phyloP scores from a whole-genome alignment of 495 filamentous ascomycete species.

The Hapsidospora chrysogenum region DNA sequence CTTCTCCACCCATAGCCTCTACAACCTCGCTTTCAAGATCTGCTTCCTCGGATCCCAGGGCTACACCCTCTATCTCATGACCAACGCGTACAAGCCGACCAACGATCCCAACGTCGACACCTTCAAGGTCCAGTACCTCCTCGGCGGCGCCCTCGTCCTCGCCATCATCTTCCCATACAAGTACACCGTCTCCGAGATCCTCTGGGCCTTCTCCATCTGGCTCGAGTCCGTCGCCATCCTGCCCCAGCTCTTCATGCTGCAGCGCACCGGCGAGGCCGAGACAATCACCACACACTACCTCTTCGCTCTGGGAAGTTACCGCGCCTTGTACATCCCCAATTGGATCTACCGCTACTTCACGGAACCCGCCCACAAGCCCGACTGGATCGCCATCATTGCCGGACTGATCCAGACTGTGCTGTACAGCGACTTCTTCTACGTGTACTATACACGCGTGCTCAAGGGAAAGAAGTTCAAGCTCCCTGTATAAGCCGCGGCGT shows the following conservation, averaged over 20 bases:
- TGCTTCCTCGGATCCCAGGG: conserved; percentile 78
- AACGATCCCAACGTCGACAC: conserved; percentile 92
- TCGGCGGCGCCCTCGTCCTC: conserved; percentile 60
- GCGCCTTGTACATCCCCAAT: conserved; percentile 93
- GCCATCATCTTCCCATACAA: conserved; percentile 71
- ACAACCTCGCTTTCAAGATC: conserved; percentile 91
- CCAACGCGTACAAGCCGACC: conserved; percentile 86
- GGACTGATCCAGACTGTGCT: conserved; percentile 85
- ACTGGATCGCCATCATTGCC: conserved; percentile 69
- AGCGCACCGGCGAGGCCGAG: conserved; percentile 92
- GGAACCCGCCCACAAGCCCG: conserved; percentile 48
- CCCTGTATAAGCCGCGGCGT: no score
- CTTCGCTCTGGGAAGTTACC: conserved; percentile 83
- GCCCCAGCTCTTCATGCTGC: conserved; percentile 93
- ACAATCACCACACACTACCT: conserved; percentile 97
- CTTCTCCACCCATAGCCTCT: conserved; percentile 70
- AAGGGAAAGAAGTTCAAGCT: conserved; percentile 82
- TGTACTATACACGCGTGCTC: conserved; percentile 91
- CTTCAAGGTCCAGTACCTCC: conserved; percentile 85
- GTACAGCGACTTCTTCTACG: conserved; percentile 98
- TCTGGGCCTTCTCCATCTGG: conserved; percentile 97
- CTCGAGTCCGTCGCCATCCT: conserved; percentile 91
- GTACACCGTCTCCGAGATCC: conserved; percentile 59
- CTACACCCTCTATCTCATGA: conserved; percentile 95
- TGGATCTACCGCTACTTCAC: conserved; percentile 82